Percentiles rank a stretch among this genome's conserved stretches.
phyloP scores from a whole-genome alignment of 2,329 filamentous ascomycete genomes.

The Didymosphaeria variabile region DNA sequence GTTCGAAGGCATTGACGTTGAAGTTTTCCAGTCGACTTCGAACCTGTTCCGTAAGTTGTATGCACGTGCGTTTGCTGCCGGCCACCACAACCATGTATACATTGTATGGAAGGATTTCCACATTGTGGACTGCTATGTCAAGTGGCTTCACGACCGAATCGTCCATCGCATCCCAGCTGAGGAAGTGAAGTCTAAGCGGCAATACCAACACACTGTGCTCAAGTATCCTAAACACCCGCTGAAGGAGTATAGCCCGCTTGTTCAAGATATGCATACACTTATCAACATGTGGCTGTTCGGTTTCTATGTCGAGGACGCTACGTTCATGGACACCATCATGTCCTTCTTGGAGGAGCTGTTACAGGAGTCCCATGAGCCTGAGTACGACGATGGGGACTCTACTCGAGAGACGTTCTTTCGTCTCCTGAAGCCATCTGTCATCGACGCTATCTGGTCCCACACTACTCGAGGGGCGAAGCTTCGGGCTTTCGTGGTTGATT shows the following conservation, averaged over 20 bases:
- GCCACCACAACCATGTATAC: background rate
- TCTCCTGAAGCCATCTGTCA: background rate
- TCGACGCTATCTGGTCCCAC: conserved; percentile 1
- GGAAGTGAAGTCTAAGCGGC: too few species aligned
- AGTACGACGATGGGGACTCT: background rate
- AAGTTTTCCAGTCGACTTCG: background rate
- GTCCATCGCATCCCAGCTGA: background rate
- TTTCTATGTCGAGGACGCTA: background rate
- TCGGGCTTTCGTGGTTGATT: conserved; percentile 3
- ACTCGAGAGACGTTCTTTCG: background rate
- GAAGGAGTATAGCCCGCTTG: background rate
- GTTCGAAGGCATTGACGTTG: background rate
- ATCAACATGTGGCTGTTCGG: conserved; percentile 9
- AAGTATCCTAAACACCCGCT: background rate
- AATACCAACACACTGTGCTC: background rate
- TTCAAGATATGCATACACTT: background rate
- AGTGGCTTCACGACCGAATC: conserved; percentile 4
- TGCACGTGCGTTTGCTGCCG: too few species aligned
- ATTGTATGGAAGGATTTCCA: background rate
- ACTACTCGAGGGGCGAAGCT: conserved; percentile 4
- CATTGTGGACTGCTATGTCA: background rate
- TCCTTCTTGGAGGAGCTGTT: background rate
- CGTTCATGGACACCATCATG: conserved; percentile 11
- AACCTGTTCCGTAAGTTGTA: background rate
- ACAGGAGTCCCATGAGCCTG: background rate